A percentile compares a stretch with the other conserved stretches of the same genome.
Evolutionary conservation across 345 rosid species (phyloP).

Genomic region (Citrus inodora): DNA sequence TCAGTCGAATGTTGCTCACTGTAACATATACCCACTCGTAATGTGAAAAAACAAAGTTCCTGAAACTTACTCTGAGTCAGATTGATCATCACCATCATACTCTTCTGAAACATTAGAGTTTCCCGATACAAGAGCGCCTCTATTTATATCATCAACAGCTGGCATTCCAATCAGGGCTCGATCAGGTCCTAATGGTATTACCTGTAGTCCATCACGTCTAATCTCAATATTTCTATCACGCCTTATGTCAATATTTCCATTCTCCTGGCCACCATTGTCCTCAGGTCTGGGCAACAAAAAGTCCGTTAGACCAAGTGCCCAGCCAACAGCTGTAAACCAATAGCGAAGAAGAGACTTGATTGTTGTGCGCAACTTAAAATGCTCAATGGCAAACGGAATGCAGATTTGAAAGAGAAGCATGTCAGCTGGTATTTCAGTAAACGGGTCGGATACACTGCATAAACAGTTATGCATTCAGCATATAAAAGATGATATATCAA

Average conservation of each 20-base stretch:
- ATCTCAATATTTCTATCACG: conserved; percentile 76
- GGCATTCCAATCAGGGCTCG: conserved; percentile 58
- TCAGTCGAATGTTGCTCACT: not conserved
- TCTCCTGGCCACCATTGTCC: conserved; percentile 71
- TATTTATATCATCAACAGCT: conserved; percentile 46
- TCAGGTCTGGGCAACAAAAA: conserved; percentile 83
- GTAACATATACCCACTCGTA: not conserved
- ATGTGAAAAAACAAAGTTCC: conserved; percentile 4
- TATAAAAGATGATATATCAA: conserved; percentile 10
- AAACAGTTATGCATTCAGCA: conserved; percentile 11
- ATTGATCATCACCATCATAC: conserved; percentile 70
- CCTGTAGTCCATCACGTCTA: conserved; percentile 70
- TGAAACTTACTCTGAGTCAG: conserved; percentile 81
- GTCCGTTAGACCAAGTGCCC: conserved; percentile 88
- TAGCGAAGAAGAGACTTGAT: conserved; percentile 84
- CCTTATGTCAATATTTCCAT: conserved; percentile 71
- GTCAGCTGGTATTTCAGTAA: conserved; percentile 97
- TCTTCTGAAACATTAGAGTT: conserved; percentile 52
- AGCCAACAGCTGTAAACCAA: conserved; percentile 90
- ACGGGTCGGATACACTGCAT: conserved; percentile 92
- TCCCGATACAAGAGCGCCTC: conserved; percentile 38
- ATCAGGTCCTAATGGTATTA: conserved; percentile 54
- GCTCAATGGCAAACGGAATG: conserved; percentile 94
- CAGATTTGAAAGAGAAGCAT: conserved; percentile 98
- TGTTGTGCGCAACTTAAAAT: conserved; percentile 85